Evolutionary conservation across 2,329 filamentous ascomycete genomes (phyloP), one percentile per base, ranked within the genome.

Genomic region (Xylariaceae sp.): DNA sequence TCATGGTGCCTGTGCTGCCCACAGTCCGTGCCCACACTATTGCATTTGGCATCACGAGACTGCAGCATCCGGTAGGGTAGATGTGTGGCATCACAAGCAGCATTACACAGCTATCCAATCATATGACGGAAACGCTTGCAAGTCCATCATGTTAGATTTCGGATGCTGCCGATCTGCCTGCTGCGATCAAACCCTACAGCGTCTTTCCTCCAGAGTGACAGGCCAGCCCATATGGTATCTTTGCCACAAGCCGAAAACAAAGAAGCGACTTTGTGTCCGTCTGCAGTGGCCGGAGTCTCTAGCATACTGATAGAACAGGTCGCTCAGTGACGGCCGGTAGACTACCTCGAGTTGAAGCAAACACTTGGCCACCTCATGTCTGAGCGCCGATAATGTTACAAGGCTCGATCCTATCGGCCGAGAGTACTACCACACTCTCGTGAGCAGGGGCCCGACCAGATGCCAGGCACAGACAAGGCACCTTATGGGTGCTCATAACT

Each of bases 131-230:
- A 32, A 19, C 31, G 46, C 22, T 17, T 32, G 11, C 12, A 33
- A 11, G 18, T 39, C 27, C 35, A 39, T 36, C 45, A 35, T 31
- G 15, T 48, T 22, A 38, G 22, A 27, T 27, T 40, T 53, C 51
- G 45, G 48, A 42, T 53, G 39, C 39, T 36, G 38, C 44, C 39
- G 35, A 53, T 39, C 39, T 39, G 27, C 47, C 47, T 50, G 35
- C 12, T 27, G 39, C 31, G 22, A 15, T 15, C 10, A 40, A 40
- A 7, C 22, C 22, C 22, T 38, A 40, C 39, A 45, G 46, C 30
- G 19, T 22, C 39, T 17, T 38, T 38, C 35, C 35, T 38, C 5
- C 12, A 17, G 11, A 14, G 35, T 14, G 15, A 38, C 12, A 38
- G 35, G 12, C 15, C 15, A 38, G 35, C 4, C 12, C 35, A 17